These are phyloP conservation scores for Chlorophyllum brunneum DNA, from an alignment of 768 basidiomycete genomes.

Conservation along the genomic window DNA sequence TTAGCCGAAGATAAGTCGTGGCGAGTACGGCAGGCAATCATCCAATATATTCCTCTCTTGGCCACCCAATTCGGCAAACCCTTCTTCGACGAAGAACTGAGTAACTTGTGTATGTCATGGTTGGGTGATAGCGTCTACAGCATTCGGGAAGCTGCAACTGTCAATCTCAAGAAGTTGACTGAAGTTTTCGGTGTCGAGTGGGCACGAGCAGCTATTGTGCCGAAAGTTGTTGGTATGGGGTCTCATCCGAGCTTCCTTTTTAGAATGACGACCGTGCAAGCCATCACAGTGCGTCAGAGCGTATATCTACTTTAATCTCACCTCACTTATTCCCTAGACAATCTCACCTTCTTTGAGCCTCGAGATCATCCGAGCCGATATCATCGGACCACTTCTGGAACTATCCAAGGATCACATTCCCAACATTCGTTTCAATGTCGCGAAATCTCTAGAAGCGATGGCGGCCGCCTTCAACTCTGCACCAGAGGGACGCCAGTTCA, in stretches of 20 bases:
- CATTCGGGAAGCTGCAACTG: conserved; percentile 96
- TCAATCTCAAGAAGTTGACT: conserved; percentile 94
- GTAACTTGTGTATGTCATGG: conserved; percentile 98
- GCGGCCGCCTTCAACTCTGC: conserved; percentile 62
- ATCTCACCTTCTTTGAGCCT: conserved; percentile 87
- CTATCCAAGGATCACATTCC: conserved; percentile 91
- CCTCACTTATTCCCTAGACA: conserved; percentile 50
- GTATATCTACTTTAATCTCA: conserved; percentile 8
- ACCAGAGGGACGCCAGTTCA: conserved; percentile 71
- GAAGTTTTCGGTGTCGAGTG: conserved; percentile 99
- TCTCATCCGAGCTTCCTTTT: conserved; percentile 95
- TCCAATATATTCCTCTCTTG: conserved; percentile 98
- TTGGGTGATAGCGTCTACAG: conserved; percentile 97
- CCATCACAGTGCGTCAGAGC: conserved; percentile 74
- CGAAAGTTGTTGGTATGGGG: conserved; percentile 97
- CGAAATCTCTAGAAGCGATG: conserved; percentile 90
- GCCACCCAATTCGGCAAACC: conserved; percentile 95
- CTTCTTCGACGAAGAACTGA: conserved; percentile 97
- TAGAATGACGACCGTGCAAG: conserved; percentile 98
- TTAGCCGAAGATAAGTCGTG: conserved; percentile 99
- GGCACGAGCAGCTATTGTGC: conserved; percentile 91
- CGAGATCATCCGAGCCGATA: conserved; percentile 78
- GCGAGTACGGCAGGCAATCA: conserved; percentile 99
- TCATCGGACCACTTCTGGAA: conserved; percentile 78
- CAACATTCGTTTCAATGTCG: conserved; percentile 99